These are phyloP conservation scores for Boletus sensibilis DNA, from an alignment of 768 basidiomycete species.

Conservation along the genomic window DNA sequence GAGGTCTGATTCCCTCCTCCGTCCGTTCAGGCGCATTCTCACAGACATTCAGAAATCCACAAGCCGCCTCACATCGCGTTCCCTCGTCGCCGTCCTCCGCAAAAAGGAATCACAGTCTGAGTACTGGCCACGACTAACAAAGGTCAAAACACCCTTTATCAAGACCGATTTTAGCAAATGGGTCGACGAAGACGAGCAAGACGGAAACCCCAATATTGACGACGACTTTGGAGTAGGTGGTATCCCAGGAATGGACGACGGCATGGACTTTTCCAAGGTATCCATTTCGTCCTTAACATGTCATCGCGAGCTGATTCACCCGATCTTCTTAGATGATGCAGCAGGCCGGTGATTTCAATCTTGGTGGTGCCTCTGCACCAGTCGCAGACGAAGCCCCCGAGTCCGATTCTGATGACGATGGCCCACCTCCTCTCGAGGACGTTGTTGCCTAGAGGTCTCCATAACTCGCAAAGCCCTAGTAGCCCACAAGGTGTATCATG, in stretches of 20 bases:
- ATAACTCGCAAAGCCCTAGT: neutral
- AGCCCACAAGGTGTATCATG: constrained; percentile 9
- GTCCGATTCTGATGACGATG: constrained; percentile 51
- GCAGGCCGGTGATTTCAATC: constrained; percentile 27
- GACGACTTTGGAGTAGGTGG: constrained; percentile 39
- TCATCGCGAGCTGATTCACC: constrained; percentile 4
- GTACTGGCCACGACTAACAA: constrained; percentile 92
- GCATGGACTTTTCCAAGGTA: constrained; percentile 69
- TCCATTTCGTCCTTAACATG: constrained; percentile 1
- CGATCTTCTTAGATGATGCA: constrained; percentile 41
- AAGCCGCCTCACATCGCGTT: constrained; percentile 67
- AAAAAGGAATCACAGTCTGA: constrained; percentile 77
- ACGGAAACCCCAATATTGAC: constrained; percentile 46
- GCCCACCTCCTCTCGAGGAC: constrained; percentile 82
- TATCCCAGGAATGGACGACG: constrained; percentile 40
- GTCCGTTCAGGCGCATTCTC: neutral
- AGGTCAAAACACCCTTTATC: constrained; percentile 76
- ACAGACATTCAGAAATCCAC: constrained; percentile 17
- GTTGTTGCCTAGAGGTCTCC: constrained; percentile 17
- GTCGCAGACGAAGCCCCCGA: constrained; percentile 20
- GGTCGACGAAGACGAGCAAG: constrained; percentile 98
- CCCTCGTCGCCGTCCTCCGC: constrained; percentile 64
- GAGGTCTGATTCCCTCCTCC: constrained; percentile 48
- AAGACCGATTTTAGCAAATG: constrained; percentile 97
- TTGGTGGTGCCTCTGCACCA: constrained; percentile 15